phyloP scores from a whole-genome alignment of 2,329 filamentous ascomycete genomes.

The Alternaria arborescens region DNA sequence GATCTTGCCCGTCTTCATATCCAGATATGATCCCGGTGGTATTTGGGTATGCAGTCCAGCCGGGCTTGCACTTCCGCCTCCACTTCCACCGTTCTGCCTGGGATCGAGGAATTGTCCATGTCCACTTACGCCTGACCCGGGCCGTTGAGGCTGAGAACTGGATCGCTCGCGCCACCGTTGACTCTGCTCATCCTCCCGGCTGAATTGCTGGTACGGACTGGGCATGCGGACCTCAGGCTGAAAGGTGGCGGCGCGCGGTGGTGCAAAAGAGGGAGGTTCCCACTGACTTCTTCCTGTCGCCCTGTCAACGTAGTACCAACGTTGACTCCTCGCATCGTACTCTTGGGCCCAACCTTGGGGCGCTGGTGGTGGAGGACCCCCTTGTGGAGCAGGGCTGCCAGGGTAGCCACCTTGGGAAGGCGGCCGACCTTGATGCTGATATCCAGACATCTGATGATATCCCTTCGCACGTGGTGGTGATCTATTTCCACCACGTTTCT shows the following conservation, averaged over 20 bases:
- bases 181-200: constrained; percentile 1
- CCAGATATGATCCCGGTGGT: constrained; percentile 23
- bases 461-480: constrained; percentile 14
- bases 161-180: constrained; percentile 5
- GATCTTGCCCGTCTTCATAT: constrained; percentile 27
- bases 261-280: constrained; percentile 53
- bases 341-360: constrained; percentile 66
- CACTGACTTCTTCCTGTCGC: constrained; percentile 69
- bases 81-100: background rate
- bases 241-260: constrained; percentile 2
- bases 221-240: constrained; percentile 10
- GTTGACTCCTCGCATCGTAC: constrained; percentile 67
- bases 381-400: constrained; percentile 12
- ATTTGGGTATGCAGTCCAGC: constrained; percentile 10
- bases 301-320: constrained; percentile 71
- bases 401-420: constrained; percentile 11
- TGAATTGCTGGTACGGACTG: constrained; percentile 6
- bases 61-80: constrained; percentile 8
- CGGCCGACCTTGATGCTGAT: constrained; percentile 2
- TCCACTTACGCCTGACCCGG: background rate
- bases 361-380: constrained; percentile 23
- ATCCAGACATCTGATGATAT: constrained; percentile 16
- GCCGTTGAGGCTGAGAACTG: constrained; percentile 13
- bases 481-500: constrained; percentile 17
- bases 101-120: constrained; percentile 11